Percentiles rank a stretch among this genome's conserved stretches.
phyloP scores from a whole-genome alignment of 202 grass and related monocot species.

The Elaeis oleifera region DNA sequence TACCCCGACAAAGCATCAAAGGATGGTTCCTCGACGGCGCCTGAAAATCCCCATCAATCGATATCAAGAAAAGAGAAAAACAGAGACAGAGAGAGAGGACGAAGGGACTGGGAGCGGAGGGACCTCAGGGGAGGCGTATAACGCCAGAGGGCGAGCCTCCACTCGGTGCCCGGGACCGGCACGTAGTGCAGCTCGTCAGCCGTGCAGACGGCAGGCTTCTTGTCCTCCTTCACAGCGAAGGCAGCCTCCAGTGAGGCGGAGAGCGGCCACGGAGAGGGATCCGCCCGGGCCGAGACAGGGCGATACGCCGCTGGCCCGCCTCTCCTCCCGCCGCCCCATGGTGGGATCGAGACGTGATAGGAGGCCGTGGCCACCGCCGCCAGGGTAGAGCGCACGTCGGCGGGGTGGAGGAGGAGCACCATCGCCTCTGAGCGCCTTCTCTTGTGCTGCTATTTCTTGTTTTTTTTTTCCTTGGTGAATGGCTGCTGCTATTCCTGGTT shows the following conservation, averaged over 20 bases:
- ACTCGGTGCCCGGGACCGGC: slow-evolving; percentile 78
- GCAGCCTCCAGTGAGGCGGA: slow-evolving; percentile 16
- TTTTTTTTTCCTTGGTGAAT: too few relatives aligned
- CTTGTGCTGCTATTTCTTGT: too few relatives aligned
- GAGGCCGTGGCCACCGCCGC: slow-evolving; percentile 4
- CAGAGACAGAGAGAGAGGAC: not conserved
- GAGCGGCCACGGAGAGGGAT: slow-evolving; percentile 24
- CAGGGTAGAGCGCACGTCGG: slow-evolving; percentile 34
- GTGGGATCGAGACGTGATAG: not conserved
- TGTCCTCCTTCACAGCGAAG: not conserved
- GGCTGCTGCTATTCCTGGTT: too few relatives aligned
- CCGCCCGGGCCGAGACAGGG: slow-evolving; percentile 10
- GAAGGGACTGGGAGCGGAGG: not conserved
- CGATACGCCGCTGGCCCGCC: not conserved
- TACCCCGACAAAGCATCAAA: slow-evolving; percentile 88
- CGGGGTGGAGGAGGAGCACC: slow-evolving; percentile 18
- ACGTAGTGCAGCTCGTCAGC: slow-evolving; percentile 92
- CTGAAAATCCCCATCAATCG: slow-evolving; percentile 25
- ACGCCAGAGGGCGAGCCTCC: slow-evolving; percentile 87
- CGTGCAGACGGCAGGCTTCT: slow-evolving; percentile 66
- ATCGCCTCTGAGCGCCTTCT: slow-evolving; percentile 2
- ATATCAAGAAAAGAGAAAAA: not conserved
- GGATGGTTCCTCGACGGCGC: slow-evolving; percentile 88
- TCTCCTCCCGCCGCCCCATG: not conserved
- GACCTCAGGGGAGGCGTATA: slow-evolving; percentile 74